A percentile compares a stretch with the other conserved stretches of the same genome.
Evolutionary conservation across 2,329 filamentous ascomycete species (phyloP).

Genomic region (Aspergillus sp.): DNA sequence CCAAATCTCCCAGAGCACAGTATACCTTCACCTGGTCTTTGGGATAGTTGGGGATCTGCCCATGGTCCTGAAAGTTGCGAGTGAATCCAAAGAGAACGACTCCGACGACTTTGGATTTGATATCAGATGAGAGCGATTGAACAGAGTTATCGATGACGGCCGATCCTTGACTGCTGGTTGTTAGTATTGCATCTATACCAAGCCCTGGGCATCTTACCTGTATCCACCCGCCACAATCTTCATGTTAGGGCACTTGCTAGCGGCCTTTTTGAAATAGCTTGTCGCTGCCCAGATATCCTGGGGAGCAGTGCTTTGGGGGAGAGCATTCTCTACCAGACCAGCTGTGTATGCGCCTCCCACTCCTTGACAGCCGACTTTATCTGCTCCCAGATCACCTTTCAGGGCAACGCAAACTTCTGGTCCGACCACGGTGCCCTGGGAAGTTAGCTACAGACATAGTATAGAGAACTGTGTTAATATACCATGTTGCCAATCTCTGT

Average conservation of each 20-base stretch:
- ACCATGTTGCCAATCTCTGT: constrained; percentile 38
- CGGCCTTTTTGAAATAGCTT: constrained; percentile 36
- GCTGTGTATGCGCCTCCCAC: constrained; percentile 41
- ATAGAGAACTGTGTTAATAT: not conserved
- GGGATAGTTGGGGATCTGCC: constrained; percentile 24
- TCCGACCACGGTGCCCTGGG: constrained; percentile 25
- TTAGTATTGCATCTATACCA: no score
- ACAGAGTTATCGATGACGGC: constrained; percentile 42
- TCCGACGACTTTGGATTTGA: constrained; percentile 27
- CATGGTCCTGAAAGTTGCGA: constrained; percentile 29
- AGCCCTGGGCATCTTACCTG: constrained; percentile 21
- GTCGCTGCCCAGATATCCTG: constrained; percentile 36
- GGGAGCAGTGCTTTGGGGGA: constrained; percentile 33
- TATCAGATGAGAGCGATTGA: constrained; percentile 23
- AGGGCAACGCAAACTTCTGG: constrained; percentile 23
- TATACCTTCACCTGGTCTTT: constrained; percentile 17
- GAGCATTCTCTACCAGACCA: constrained; percentile 30
- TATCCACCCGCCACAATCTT: constrained; percentile 41
- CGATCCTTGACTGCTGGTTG: constrained; percentile 30
- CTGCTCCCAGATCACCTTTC: constrained; percentile 15
- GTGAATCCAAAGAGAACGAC: constrained; percentile 44
- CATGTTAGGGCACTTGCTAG: constrained; percentile 41
- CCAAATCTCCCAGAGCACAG: constrained; percentile 20
- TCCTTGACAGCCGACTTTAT: constrained; percentile 36
- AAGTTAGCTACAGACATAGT: no score